Base-by-base conservation (phyloP, 2,329 filamentous ascomycete genomes). In the Colletotrichum sp. region DNA sequence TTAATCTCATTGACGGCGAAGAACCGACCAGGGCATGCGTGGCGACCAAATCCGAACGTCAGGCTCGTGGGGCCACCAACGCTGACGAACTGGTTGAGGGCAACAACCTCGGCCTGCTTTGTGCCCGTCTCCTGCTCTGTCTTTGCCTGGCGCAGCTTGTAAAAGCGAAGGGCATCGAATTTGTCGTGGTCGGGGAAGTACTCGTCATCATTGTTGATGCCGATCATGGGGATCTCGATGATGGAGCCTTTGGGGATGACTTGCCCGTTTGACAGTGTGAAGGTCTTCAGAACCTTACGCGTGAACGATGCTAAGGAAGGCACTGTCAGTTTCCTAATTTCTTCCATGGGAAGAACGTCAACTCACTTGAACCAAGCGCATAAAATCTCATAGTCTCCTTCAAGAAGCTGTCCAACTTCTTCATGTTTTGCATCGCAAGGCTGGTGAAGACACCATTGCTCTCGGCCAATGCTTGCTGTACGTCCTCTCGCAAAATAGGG, bases 251-350 rank as follows among this genome's bases (percentile, higher is more conserved):
- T 81, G 1, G 88, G 87, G 12, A 89, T 84, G 44, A 86, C 84
- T 64, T 90, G 88, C 18, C 90, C 90, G 79, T 90, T 89, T 60
- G 89, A 90, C 3, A 91, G 87, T 3, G 86, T 86, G 78, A 92
- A 86, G 6, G 87, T 84, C 78, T 87, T 85, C 44, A 89, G 82
- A 12, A 90, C 89, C 77, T 88, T 89, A 75, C 90, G 88, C 28
- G 81, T 80, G 81, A 91, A 91, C 4, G 89, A 34, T 6, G 32
- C 32, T 34, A 12, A 34, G 12, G 32, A 13, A 34, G 32, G 12
- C 6, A 13, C 12, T 6, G 10, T 34, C 32, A 34, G 32, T 6
- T 2, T 13, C 10, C 32, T 12, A n/a, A 0, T 8, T 5, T 15
- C 5, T 4, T 3, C 3, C 6, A 13, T 4, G 6, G 18, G 3